Evolutionary conservation across 257 asterid genomes (phyloP).

Genomic region (Petrea volubilis): DNA sequence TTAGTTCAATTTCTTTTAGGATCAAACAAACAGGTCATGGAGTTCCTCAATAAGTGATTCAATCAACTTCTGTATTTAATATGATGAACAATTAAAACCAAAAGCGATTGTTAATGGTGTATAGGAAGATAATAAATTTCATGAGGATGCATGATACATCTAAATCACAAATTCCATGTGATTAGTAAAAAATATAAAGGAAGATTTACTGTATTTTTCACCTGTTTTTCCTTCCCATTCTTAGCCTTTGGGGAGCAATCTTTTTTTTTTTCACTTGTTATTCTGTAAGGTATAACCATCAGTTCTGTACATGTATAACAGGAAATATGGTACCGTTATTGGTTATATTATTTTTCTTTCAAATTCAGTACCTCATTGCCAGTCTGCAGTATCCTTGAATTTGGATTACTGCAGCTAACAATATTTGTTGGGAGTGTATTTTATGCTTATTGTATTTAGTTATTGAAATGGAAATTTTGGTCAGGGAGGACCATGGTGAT

Average conservation of each 20-base stretch:
- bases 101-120: background rate
- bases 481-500: slow-evolving; percentile 98
- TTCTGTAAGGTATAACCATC: background rate
- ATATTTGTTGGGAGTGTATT: background rate
- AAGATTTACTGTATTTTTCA: too few relatives aligned
- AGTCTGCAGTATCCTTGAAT: background rate
- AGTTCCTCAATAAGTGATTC: too few relatives aligned
- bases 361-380: background rate
- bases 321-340: background rate
- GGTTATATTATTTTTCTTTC: background rate
- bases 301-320: background rate
- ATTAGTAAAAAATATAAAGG: too few relatives aligned
- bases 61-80: too few relatives aligned
- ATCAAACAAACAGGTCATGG: too few relatives aligned
- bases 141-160: too few relatives aligned
- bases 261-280: slow-evolving; percentile 8
- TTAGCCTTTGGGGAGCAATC: slow-evolving; percentile 5
- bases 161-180: too few relatives aligned
- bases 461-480: slow-evolving; percentile 13
- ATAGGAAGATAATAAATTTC: too few relatives aligned
- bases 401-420: slow-evolving; percentile 11
- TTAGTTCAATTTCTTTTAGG: too few relatives aligned
- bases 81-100: too few relatives aligned
- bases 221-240: background rate
- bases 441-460: slow-evolving; percentile 5